These are phyloP conservation scores for Hirsutella minnesotensis DNA, from an alignment of 2,329 filamentous ascomycete genomes.

Conservation along the genomic window DNA sequence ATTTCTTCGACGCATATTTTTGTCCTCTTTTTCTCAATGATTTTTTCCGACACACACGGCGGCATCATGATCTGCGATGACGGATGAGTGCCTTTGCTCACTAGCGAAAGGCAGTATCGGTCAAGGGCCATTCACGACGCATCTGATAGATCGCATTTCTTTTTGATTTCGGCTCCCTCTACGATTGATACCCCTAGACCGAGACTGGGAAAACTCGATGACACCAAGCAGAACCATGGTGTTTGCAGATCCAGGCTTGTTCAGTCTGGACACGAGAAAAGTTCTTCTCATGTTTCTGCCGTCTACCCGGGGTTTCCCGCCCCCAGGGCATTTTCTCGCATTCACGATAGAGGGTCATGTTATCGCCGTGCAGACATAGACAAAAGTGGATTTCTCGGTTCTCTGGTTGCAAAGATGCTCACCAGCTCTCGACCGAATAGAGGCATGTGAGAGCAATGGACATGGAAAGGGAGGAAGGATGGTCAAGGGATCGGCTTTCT, in stretches of 20 bases:
- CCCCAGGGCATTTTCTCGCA: constrained; percentile 26
- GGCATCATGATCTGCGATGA: constrained; percentile 28
- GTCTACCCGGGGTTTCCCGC: constrained; percentile 23
- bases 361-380: constrained; percentile 42
- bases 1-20: constrained; percentile 10
- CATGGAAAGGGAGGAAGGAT: constrained; percentile 19
- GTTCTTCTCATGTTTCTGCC: constrained; percentile 25
- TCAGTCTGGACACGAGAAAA: constrained; percentile 23
- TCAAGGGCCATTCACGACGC: constrained; percentile 28
- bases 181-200: constrained; percentile 34
- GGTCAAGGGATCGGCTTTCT: constrained; percentile 21
- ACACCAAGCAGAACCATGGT: constrained; percentile 24
- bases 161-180: constrained; percentile 29
- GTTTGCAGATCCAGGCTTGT: constrained; percentile 20
- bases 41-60: constrained; percentile 22
- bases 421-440: constrained; percentile 19
- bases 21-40: constrained; percentile 12
- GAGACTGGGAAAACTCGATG: constrained; percentile 26
- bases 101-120: constrained; percentile 22
- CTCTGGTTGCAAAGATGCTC: constrained; percentile 33
- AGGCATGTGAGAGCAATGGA: constrained; percentile 19
- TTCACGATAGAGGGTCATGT: constrained; percentile 32
- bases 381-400: constrained; percentile 56
- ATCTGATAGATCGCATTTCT: constrained; percentile 33
- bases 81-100: constrained; percentile 20